Evolutionary conservation across 169 alveolate genomes (phyloP), one percentile per base, ranked within the genome.

Genomic region (Babesia caballi): DNA sequence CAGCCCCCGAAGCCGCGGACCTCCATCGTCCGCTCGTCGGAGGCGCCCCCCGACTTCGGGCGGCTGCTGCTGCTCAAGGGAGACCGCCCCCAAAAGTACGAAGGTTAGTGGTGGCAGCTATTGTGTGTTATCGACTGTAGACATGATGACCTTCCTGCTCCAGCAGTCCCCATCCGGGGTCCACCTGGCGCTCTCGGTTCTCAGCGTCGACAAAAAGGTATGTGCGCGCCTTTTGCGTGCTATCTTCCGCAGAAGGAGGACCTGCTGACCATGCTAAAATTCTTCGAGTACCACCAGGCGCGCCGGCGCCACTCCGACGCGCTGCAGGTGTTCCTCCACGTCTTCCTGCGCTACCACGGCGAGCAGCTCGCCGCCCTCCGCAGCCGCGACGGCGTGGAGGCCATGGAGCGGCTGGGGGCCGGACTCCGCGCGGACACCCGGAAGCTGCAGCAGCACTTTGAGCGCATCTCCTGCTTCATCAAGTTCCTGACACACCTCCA

Each of bases 401-500:
- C 42, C 5, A 30, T 78, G 67, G 41, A 25, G 46, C 30, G 57
- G 30, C 78, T 81, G 44, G 47, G 57, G 9, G 11, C 71, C 1
- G 28, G 25, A 12, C 72, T 81, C 9, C 32, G 32, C 27, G 66
- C 33, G 23, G 88, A 69, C 23, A 51, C 49, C 28, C 41, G 5
- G 25, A 9, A 19, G 23, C 19, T 81, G 21, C 88, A 71, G 80
- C 52, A 35, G 33, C 68, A 63, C 44, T 81, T 81, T 36, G 88
- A 81, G 21, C 59, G 72, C 32, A 81, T 69, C 7, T 70, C 88
- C 30, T 81, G 88, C 59, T 81, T 57, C 60, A 69, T 81, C 69
- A 81, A 81, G 66, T 69, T 81, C 84, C 40, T 81, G 8, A 56
- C 88, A 23, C 88, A 81, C 51, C 61, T 78, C 51, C 86, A 78